These are phyloP conservation scores for Postia placenta DNA, from an alignment of 768 basidiomycete species.

Conservation along the genomic window DNA sequence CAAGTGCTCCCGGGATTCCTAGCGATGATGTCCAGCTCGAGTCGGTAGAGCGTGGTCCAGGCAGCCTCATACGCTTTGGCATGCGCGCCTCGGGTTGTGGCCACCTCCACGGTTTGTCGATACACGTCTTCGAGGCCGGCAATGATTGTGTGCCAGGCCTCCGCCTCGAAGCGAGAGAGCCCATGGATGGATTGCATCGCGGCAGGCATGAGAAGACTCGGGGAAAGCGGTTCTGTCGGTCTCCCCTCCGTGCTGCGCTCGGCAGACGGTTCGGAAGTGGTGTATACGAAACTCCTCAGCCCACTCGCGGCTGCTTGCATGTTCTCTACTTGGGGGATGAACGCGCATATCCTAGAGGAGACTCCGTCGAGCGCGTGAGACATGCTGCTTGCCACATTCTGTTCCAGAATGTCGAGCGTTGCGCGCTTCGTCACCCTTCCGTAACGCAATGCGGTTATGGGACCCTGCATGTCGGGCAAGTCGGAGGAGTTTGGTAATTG, in stretches of 20 bases:
- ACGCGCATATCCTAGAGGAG: conserved; percentile 25
- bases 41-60: conserved; percentile 42
- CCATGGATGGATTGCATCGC: conserved; percentile 23
- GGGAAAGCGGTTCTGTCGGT: conserved; percentile 14
- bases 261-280: not conserved
- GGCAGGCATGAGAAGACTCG: conserved; percentile 13
- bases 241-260: conserved; percentile 4
- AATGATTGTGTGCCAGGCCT: conserved; percentile 35
- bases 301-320: not conserved
- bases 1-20: conserved; percentile 31
- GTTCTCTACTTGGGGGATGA: no score
- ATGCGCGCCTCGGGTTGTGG: conserved; percentile 48
- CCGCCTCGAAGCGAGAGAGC: conserved; percentile 26
- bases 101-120: conserved; percentile 31
- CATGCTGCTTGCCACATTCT: conserved; percentile 51
- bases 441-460: conserved; percentile 55
- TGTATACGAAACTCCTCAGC: no score
- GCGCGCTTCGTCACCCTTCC: conserved; percentile 58
- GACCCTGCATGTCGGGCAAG: conserved; percentile 58
- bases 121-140: conserved; percentile 35
- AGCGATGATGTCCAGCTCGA: conserved; percentile 34
- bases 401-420: conserved; percentile 58
- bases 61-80: conserved; percentile 56
- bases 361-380: conserved; percentile 33
- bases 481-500: conserved; percentile 38